Percentiles rank a stretch among this genome's conserved stretches.
These are phyloP conservation scores for Penium margaritaceum DNA, from an alignment of 139 green algal genomes.

Conservation along the genomic window DNA sequence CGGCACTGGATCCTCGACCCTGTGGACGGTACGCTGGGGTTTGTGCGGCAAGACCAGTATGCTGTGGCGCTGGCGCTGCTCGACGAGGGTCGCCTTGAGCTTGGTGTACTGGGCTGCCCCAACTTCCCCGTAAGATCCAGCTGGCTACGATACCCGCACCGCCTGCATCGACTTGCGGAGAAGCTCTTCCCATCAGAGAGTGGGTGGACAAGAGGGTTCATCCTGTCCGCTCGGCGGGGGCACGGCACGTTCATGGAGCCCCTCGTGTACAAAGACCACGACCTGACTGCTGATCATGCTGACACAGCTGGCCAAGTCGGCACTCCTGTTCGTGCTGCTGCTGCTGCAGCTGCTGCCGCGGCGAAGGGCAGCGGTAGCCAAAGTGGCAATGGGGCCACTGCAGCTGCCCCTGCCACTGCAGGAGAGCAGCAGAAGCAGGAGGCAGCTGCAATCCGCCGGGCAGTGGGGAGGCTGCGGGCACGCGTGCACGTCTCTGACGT, in stretches of 20 bases:
- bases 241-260: slow-evolving; percentile 36
- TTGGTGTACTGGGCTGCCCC: slow-evolving; percentile 53
- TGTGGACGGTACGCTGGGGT: slow-evolving; percentile 55
- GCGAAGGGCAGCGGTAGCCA: no score
- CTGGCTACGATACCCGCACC: slow-evolving; percentile 35
- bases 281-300: no score
- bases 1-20: slow-evolving; percentile 53
- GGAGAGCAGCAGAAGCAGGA: no score
- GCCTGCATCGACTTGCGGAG: slow-evolving; percentile 32
- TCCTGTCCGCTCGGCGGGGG: not conserved
- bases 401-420: no score
- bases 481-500: no score
- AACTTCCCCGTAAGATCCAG: slow-evolving; percentile 47
- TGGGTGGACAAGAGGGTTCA: not conserved
- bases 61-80: slow-evolving; percentile 50
- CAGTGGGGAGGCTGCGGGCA: no score
- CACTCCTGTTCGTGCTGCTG: no score
- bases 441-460: no score
- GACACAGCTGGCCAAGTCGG: no score
- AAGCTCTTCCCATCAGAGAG: slow-evolving; percentile 25
- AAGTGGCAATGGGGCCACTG: no score
- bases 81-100: slow-evolving; percentile 45
- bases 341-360: no score
- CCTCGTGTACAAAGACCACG: slow-evolving; percentile 24
- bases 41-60: slow-evolving; percentile 53